Evolutionary conservation across 306 rosid species (phyloP).

Genomic region (Dicorynia guianensis): DNA sequence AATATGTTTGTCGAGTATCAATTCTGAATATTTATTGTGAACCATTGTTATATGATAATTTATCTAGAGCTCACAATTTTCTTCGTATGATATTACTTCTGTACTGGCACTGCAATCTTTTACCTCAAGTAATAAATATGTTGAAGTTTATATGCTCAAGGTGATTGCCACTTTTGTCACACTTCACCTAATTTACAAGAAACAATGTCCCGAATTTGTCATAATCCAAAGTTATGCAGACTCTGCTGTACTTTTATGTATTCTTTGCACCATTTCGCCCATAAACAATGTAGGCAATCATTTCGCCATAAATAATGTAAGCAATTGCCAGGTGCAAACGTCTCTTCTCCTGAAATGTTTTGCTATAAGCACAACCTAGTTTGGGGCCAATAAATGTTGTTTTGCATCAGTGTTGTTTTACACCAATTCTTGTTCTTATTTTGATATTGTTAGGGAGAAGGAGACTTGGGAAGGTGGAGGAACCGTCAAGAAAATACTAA

Average conservation of each 20-base stretch:
- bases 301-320: not conserved
- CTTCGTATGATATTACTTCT: not conserved
- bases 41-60: not conserved
- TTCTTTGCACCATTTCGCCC: not conserved
- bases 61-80: not conserved
- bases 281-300: slow-evolving; percentile 8
- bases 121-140: not conserved
- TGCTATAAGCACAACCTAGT: slow-evolving; percentile 25
- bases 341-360: not conserved
- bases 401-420: slow-evolving; percentile 9
- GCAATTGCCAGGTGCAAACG: slow-evolving; percentile 1
- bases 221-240: not conserved
- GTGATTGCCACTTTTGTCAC: not conserved
- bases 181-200: not conserved
- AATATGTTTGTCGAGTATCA: not conserved
- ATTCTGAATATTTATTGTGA: not conserved
- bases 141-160: not conserved
- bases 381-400: not conserved
- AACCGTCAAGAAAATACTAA: slow-evolving; percentile 75
- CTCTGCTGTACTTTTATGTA: slow-evolving; percentile 1
- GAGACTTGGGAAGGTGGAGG: slow-evolving; percentile 61
- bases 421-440: slow-evolving; percentile 36
- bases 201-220: slow-evolving; percentile 15
- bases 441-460: slow-evolving; percentile 46
- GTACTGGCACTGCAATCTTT: not conserved